Evolutionary conservation across 192 early-diverging fungal genomes (phyloP), one percentile per base, ranked within the genome.

Genomic region (Podila minutissima): DNA sequence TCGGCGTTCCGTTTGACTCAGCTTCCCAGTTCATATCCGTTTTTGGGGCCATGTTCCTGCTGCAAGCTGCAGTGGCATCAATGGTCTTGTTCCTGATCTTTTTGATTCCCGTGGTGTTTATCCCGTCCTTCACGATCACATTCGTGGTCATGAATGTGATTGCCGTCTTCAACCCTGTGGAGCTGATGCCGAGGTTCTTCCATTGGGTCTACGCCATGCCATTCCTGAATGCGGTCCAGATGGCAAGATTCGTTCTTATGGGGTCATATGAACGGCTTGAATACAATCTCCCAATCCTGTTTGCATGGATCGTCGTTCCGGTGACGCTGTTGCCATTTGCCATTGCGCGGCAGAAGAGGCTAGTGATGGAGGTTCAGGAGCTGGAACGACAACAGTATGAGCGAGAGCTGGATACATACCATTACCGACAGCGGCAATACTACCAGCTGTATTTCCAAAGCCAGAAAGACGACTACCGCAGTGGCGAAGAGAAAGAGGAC

Each of bases 181-280:
- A 85, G 28, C 29, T 85, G 61, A 82, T 86, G 51, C 82, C 82
- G 0, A 17, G 59, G 0, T 88, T 85, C 63, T 88, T 74, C 66
- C 82, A 76, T 13, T 73, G 73, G 62, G 62, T 83, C 50, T 83
- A 83, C 22, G 74, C 82, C 28, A 74, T 85, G 69, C 87, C 87
- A 2, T 88, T 86, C 67, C 75, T 78, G 57, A 88, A 88, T 38
- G 87, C 83, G 9, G 71, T 85, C 5, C 79, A 79, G 51, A 74
- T 86, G n/a, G 71, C 69, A 13, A 69, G 81, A 0, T 77, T 72
- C 53, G 65, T 86, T 7, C 71, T 84, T 19, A 86, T 82, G 69
- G 85, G 84, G 31, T 82, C 72, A 2, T 85, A 83, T 51, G 78
- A 84, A 3, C 67, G 67, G 6, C 48, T 86, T 13, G 78, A 60